Conservation (phyloP, 441 rosid species). For the Gossypium aridum region DNA sequence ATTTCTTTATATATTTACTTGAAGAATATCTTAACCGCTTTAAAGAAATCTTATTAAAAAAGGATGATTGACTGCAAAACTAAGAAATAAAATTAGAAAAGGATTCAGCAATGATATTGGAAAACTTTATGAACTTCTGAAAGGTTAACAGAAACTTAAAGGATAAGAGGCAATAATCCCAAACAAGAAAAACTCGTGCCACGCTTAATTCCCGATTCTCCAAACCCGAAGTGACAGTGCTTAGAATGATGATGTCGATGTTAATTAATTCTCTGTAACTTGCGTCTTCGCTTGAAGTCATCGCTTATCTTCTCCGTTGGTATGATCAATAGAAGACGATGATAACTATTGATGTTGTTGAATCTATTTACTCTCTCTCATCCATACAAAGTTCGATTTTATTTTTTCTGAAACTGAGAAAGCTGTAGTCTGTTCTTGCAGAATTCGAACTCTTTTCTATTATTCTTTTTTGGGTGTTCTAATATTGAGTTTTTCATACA, state of each 20-base stretch:
- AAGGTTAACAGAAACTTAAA: too few relatives aligned
- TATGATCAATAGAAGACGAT: neutral
- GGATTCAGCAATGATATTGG: neutral
- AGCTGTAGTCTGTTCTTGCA: neutral
- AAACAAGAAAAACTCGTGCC: neutral
- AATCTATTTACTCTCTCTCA: neutral
- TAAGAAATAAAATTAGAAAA: neutral
- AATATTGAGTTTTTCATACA: neutral
- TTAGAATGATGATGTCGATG: neutral
- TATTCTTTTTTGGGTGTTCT: neutral
- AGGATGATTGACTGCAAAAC: too few relatives aligned
- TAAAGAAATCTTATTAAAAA: too few relatives aligned
- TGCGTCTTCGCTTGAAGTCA: neutral
- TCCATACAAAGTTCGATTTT: neutral
- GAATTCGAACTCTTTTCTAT: neutral
- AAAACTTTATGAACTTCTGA: neutral
- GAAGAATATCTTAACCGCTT: too few relatives aligned
- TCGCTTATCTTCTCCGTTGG: neutral
- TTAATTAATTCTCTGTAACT: neutral
- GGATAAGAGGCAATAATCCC: neutral
- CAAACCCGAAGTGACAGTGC: neutral
- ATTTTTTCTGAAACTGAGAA: neutral
- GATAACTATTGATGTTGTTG: neutral
- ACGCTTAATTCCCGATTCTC: neutral
- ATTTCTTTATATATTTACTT: too few relatives aligned